Evolutionary conservation across 129 eudicot genomes (phyloP).

Genomic region (Silybum marianum): DNA sequence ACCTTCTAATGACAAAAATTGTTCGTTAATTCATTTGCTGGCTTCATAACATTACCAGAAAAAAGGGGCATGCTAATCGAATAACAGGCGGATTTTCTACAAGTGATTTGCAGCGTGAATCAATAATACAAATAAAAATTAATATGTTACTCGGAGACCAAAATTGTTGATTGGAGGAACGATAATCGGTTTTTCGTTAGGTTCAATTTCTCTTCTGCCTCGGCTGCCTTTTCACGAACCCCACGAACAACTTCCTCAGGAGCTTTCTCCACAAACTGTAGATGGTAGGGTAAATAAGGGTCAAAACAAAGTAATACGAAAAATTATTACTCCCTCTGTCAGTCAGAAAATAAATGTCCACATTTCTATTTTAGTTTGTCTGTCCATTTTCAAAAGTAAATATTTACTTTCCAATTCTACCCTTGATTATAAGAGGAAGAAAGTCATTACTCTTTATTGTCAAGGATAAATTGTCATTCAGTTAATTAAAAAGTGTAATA

Average conservation of each 20-base stretch:
- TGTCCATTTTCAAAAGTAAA: background rate
- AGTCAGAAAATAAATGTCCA: background rate
- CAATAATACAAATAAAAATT: background rate
- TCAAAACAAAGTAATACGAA: background rate
- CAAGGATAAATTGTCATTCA: no score
- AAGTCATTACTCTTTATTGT: background rate
- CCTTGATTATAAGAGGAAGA: background rate
- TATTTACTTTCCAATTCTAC: no score
- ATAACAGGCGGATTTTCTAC: background rate
- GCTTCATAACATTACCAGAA: background rate
- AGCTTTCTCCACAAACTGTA: constrained; percentile 93
- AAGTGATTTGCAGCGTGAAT: background rate
- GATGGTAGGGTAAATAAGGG: background rate
- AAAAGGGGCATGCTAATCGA: background rate
- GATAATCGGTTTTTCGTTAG: constrained; percentile 74
- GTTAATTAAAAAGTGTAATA: no score
- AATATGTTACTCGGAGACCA: constrained; percentile 35
- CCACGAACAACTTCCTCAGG: constrained; percentile 88
- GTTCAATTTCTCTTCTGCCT: constrained; percentile 79
- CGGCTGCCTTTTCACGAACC: constrained; percentile 81
- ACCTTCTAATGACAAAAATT: background rate
- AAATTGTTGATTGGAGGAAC: constrained; percentile 73
- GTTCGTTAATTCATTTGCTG: background rate
- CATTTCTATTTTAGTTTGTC: background rate
- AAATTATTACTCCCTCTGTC: background rate